Evolutionary conservation across 257 asterid species (phyloP).

Genomic region (Primulina huaijiensis): DNA sequence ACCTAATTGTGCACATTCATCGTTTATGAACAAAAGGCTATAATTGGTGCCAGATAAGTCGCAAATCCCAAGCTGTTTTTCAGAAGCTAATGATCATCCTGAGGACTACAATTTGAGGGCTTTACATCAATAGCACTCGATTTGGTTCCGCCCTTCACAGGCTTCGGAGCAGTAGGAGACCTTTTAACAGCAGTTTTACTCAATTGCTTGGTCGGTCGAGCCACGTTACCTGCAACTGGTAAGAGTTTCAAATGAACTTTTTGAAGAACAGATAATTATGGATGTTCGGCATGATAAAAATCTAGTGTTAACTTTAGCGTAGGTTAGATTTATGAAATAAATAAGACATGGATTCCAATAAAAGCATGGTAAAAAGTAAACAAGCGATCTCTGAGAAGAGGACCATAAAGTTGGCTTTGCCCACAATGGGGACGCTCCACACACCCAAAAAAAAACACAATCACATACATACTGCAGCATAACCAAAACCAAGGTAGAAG

Average conservation of each 20-base stretch:
- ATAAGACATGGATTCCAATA: neutral
- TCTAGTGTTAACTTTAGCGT: neutral
- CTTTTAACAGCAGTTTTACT: conserved; percentile 41
- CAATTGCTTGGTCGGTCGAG: conserved; percentile 46
- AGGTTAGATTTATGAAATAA: neutral
- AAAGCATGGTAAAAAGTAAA: neutral
- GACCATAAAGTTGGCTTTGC: neutral
- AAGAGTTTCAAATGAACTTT: conserved; percentile 15
- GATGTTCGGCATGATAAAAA: neutral
- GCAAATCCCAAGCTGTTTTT: neutral
- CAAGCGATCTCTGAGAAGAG: neutral
- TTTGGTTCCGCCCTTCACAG: conserved; percentile 40
- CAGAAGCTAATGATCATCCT: conserved; percentile 12
- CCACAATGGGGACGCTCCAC: neutral
- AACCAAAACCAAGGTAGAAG: neutral
- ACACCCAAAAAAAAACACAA: neutral
- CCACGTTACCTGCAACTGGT: conserved; percentile 42
- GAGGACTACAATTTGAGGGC: conserved; percentile 34
- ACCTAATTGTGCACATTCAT: neutral
- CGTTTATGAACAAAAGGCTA: neutral
- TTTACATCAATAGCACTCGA: conserved; percentile 31
- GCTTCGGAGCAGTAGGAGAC: conserved; percentile 47
- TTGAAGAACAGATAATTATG: conserved; percentile 10
- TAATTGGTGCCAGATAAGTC: neutral
- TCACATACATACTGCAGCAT: neutral